These are phyloP conservation scores for Penicillium capsulatum DNA, from an alignment of 2,329 filamentous ascomycete species.

Conservation along the genomic window DNA sequence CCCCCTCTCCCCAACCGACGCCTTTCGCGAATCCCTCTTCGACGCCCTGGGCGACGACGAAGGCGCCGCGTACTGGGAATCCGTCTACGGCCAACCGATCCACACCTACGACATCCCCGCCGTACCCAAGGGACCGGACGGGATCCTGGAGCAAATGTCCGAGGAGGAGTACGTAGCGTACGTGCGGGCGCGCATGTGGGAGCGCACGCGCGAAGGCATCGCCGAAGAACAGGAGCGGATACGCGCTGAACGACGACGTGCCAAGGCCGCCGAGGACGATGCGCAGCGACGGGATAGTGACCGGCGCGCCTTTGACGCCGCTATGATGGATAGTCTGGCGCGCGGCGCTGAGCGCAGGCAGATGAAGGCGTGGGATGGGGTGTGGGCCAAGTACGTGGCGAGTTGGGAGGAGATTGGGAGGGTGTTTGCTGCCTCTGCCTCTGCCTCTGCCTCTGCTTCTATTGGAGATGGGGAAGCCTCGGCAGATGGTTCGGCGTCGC, in stretches of 20 bases:
- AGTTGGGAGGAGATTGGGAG: slow-evolving; percentile 57
- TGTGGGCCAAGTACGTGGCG: slow-evolving; percentile 62
- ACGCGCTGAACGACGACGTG: slow-evolving; percentile 50
- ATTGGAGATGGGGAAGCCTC: background rate
- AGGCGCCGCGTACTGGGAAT: slow-evolving; percentile 90
- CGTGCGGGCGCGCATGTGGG: slow-evolving; percentile 89
- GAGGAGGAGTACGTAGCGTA: slow-evolving; percentile 89
- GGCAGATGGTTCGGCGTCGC: slow-evolving; percentile 13
- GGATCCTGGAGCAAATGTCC: slow-evolving; percentile 73
- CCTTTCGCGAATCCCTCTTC: slow-evolving; percentile 91
- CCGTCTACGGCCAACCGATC: slow-evolving; percentile 92
- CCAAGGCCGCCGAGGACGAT: slow-evolving; percentile 43
- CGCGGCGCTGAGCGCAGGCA: slow-evolving; percentile 60
- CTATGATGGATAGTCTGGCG: slow-evolving; percentile 66
- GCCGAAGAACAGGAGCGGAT: slow-evolving; percentile 68
- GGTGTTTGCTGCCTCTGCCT: slow-evolving; percentile 12
- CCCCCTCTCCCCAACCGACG: slow-evolving; percentile 61
- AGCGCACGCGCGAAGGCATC: slow-evolving; percentile 81
- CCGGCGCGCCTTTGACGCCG: slow-evolving; percentile 50
- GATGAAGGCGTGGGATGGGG: slow-evolving; percentile 46
- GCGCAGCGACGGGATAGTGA: slow-evolving; percentile 22
- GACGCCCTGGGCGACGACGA: slow-evolving; percentile 97
- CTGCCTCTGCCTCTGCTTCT: too few relatives aligned
- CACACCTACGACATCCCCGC: slow-evolving; percentile 66
- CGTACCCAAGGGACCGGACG: slow-evolving; percentile 45